phyloP scores from a whole-genome alignment of 108 stramenopile genomes.

The Discostella pseudostelligera region DNA sequence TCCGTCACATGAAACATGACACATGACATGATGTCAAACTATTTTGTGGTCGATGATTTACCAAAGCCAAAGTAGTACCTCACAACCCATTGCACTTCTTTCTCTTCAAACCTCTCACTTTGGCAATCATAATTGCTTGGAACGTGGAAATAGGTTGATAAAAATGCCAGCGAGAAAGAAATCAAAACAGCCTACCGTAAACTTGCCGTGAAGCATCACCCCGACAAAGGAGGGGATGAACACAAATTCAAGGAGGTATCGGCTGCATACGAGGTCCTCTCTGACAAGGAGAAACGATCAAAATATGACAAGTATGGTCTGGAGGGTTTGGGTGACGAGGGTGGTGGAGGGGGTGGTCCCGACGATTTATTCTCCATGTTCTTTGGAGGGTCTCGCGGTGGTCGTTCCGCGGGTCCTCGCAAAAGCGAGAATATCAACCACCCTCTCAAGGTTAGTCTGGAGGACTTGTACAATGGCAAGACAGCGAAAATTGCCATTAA shows the following conservation, averaged over 20 bases:
- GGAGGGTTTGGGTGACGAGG: slow-evolving; percentile 78
- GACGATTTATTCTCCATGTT: slow-evolving; percentile 96
- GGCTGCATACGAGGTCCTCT: slow-evolving; percentile 88
- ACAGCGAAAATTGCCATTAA: slow-evolving; percentile 94
- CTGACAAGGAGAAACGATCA: slow-evolving; percentile 83
- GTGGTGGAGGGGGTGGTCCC: slow-evolving; percentile 52
- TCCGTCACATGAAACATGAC: no score
- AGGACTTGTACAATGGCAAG: slow-evolving; percentile 99
- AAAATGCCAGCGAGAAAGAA: slow-evolving; percentile 69
- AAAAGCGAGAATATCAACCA: slow-evolving; percentile 95
- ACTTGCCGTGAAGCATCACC: slow-evolving; percentile 84
- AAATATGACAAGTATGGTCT: slow-evolving; percentile 90
- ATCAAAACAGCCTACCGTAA: slow-evolving; percentile 92
- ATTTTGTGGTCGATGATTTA: no score
- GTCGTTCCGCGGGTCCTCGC: slow-evolving; percentile 70
- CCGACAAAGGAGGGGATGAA: slow-evolving; percentile 91
- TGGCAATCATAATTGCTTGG: neutral
- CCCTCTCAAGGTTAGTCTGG: slow-evolving; percentile 91
- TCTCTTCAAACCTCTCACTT: slow-evolving; percentile 10
- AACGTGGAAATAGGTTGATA: slow-evolving; percentile 52
- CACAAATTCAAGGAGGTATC: slow-evolving; percentile 91
- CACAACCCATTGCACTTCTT: neutral
- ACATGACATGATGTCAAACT: no score
- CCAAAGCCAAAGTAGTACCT: no score
- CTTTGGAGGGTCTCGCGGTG: slow-evolving; percentile 81